These are phyloP conservation scores for Aspergillus udagawae DNA, from an alignment of 2,329 filamentous ascomycete species.

Conservation along the genomic window DNA sequence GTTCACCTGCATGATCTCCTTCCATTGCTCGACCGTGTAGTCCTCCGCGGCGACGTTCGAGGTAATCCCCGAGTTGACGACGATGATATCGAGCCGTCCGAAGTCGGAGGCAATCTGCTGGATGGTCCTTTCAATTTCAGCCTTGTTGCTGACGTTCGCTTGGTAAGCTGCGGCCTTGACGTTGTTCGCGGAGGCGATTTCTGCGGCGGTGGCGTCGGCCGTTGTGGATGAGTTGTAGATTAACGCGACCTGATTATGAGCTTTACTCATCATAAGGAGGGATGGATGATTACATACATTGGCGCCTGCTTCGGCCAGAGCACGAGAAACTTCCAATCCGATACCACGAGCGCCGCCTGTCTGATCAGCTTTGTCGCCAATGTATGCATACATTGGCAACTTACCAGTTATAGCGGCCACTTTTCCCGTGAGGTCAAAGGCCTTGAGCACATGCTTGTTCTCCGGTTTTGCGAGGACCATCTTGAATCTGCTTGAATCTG, in stretches of 20 bases:
- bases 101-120: conserved; percentile 37
- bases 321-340: conserved; percentile 38
- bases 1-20: conserved; percentile 39
- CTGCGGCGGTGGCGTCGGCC: conserved; percentile 19
- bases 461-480: conserved; percentile 25
- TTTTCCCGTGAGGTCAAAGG: conserved; percentile 27
- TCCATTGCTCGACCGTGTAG: conserved; percentile 38
- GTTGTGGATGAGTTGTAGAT: conserved; percentile 29
- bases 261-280: neutral
- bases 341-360: conserved; percentile 34
- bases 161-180: conserved; percentile 32
- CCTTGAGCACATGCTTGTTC: conserved; percentile 23
- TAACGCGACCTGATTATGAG: conserved; percentile 23
- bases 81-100: conserved; percentile 44
- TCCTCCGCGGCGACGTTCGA: conserved; percentile 34
- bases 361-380: neutral
- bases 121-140: conserved; percentile 29
- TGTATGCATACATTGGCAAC: neutral
- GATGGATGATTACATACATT: conserved; percentile 20
- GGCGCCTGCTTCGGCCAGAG: conserved; percentile 39
- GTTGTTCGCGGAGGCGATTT: conserved; percentile 25
- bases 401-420: conserved; percentile 24
- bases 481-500: neutral
- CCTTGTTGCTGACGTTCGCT: conserved; percentile 27
- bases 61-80: conserved; percentile 45